Conservation (phyloP, 2,329 filamentous ascomycete genomes). For the Hypomyces perniciosus region DNA sequence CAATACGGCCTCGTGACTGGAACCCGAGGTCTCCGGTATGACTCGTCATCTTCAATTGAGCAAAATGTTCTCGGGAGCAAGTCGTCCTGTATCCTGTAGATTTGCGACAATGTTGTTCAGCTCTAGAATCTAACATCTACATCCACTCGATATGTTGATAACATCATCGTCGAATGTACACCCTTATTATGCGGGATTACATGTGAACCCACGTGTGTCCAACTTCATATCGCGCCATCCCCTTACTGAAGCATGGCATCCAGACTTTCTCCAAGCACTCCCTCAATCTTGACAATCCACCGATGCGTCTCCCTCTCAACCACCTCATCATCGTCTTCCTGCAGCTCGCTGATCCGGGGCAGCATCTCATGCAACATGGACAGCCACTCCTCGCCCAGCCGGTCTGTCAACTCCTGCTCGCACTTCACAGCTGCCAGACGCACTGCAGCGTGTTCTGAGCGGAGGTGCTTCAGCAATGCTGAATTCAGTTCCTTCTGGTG, state of each 20-base stretch:
- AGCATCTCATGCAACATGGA: slow-evolving; percentile 89
- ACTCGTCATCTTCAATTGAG: too few species aligned
- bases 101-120: background rate
- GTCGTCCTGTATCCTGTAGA: background rate
- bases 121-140: background rate
- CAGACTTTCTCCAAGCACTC: slow-evolving; percentile 80
- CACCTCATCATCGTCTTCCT: slow-evolving; percentile 92
- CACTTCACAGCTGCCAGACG: slow-evolving; percentile 77
- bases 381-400: slow-evolving; percentile 89
- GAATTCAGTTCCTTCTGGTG: slow-evolving; percentile 88
- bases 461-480: slow-evolving; percentile 69
- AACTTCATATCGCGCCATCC: slow-evolving; percentile 12
- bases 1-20: too few species aligned
- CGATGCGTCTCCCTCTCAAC: slow-evolving; percentile 84
- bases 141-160: background rate
- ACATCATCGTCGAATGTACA: background rate
- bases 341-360: slow-evolving; percentile 88
- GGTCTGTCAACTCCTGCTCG: slow-evolving; percentile 72
- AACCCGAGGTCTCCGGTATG: too few species aligned
- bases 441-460: slow-evolving; percentile 63
- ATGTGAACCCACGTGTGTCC: background rate
- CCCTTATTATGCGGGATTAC: background rate
- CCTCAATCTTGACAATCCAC: slow-evolving; percentile 90
- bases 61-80: too few species aligned
- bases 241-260: slow-evolving; percentile 83